A percentile compares a stretch with the other conserved stretches of the same genome.
Evolutionary conservation across 2,329 filamentous ascomycete genomes (phyloP).

Genomic region (Trichoderma harzianum): DNA sequence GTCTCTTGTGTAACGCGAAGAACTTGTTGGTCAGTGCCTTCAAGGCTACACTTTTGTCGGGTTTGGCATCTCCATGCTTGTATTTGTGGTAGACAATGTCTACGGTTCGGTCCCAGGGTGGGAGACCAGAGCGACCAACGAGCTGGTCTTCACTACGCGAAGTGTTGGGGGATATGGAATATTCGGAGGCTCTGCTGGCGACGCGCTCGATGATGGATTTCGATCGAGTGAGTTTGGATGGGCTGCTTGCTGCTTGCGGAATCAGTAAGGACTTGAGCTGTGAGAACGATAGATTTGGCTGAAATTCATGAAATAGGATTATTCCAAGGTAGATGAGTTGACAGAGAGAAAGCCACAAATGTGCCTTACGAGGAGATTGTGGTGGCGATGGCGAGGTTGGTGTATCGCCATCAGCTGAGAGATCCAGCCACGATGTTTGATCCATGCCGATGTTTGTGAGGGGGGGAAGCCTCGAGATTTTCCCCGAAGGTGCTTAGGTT

Average conservation of each 20-base stretch:
- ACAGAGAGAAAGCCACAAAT: neutral
- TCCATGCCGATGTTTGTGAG: neutral
- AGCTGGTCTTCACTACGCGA: neutral
- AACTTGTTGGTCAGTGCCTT: slow-evolving; percentile 25
- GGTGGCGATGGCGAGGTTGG: slow-evolving; percentile 3
- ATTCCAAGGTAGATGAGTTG: neutral
- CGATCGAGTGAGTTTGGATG: neutral
- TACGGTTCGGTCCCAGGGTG: slow-evolving; percentile 37
- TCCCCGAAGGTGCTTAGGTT: no score
- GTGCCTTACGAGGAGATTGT: neutral
- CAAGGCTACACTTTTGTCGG: slow-evolving; percentile 20
- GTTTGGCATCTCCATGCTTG: slow-evolving; percentile 6
- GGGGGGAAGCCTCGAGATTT: neutral
- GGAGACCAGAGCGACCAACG: slow-evolving; percentile 18
- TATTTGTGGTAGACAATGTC: slow-evolving; percentile 35
- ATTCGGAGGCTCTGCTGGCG: neutral
- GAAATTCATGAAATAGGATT: neutral
- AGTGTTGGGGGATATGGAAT: neutral
- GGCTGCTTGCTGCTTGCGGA: neutral
- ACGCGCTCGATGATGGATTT: slow-evolving; percentile 14
- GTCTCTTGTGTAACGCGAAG: slow-evolving; percentile 21
- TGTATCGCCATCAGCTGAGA: neutral
- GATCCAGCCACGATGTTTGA: neutral
- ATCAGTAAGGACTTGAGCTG: neutral
- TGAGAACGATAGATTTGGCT: neutral